Conservation (phyloP, 768 basidiomycete species). For the Amyloporia xantha region DNA sequence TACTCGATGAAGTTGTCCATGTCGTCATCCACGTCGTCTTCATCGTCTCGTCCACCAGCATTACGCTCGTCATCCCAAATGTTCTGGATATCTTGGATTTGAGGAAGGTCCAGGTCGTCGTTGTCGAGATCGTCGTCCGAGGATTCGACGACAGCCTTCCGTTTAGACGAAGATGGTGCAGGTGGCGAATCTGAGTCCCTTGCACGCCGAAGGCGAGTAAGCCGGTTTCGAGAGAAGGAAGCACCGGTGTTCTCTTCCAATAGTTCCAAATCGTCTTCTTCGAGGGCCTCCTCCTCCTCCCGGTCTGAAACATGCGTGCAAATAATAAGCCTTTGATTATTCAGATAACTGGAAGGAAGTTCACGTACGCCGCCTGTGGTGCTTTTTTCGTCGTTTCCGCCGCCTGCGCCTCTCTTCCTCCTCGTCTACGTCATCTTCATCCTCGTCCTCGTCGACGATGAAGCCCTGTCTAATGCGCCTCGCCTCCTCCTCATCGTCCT, state of each 20-base stretch:
- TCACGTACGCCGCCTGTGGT: conserved; percentile 49
- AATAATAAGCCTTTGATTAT: background rate
- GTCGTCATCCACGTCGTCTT: conserved; percentile 63
- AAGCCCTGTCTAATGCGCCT: conserved; percentile 79
- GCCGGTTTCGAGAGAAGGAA: conserved; percentile 45
- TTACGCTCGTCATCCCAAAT: conserved; percentile 82
- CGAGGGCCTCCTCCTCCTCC: conserved; percentile 58
- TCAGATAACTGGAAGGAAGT: conserved; percentile 17
- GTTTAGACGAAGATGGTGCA: conserved; percentile 52
- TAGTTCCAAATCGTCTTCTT: conserved; percentile 84
- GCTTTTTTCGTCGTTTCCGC: conserved; percentile 60
- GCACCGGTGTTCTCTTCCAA: conserved; percentile 81
- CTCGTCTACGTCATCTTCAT: conserved; percentile 69
- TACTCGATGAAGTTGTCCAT: conserved; percentile 76
- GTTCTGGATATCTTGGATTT: conserved; percentile 54
- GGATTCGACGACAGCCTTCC: conserved; percentile 55
- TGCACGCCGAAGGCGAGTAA: conserved; percentile 71
- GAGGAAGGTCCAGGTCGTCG: conserved; percentile 44
- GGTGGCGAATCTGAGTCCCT: conserved; percentile 68
- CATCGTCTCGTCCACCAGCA: conserved; percentile 41
- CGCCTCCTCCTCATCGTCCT: conserved; percentile 88
- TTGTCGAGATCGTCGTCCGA: conserved; percentile 71
- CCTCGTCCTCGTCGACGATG: conserved; percentile 87
- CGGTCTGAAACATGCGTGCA: conserved; percentile 27
- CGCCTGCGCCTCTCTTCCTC: conserved; percentile 53